Conservation (phyloP, 2,329 filamentous ascomycete species). For the Sordariomycetes sp. region DNA sequence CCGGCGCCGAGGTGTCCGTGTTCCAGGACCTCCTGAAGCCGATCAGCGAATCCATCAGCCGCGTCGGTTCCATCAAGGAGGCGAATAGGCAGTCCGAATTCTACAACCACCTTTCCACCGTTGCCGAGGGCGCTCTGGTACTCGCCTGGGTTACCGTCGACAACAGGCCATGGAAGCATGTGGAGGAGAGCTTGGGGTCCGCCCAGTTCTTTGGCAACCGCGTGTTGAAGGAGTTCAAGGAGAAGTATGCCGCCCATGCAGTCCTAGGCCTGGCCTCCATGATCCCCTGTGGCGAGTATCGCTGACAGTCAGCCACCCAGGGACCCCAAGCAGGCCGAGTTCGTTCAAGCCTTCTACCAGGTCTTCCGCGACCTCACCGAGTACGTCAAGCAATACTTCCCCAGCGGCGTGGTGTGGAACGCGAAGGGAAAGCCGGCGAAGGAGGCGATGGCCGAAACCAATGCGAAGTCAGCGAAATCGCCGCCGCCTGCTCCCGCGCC, state of each 20-base stretch:
- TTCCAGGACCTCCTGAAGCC: constrained; percentile 77
- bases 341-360: constrained; percentile 86
- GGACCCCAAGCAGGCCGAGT: constrained; percentile 72
- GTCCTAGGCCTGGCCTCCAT: not conserved
- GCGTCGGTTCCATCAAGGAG: constrained; percentile 72
- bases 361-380: constrained; percentile 75
- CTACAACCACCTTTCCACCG: constrained; percentile 75
- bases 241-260: constrained; percentile 29
- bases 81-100: constrained; percentile 62
- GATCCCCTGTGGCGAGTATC: not conserved
- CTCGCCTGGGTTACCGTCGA: constrained; percentile 87
- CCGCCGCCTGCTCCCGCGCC: constrained; percentile 26
- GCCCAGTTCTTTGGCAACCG: constrained; percentile 94
- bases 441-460: constrained; percentile 51
- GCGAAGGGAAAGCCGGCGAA: constrained; percentile 60
- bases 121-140: constrained; percentile 81
- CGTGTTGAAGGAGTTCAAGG: constrained; percentile 84
- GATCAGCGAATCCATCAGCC: constrained; percentile 71
- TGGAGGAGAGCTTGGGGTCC: constrained; percentile 71
- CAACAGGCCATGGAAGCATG: constrained; percentile 71
- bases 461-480: constrained; percentile 22
- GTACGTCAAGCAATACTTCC: constrained; percentile 77
- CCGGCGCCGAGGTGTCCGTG: constrained; percentile 44
- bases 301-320: constrained; percentile 28
- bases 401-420: constrained; percentile 80